Evolutionary conservation across 1,284 basidiomycete genomes (phyloP).

Genomic region (Ustilago crameri): DNA sequence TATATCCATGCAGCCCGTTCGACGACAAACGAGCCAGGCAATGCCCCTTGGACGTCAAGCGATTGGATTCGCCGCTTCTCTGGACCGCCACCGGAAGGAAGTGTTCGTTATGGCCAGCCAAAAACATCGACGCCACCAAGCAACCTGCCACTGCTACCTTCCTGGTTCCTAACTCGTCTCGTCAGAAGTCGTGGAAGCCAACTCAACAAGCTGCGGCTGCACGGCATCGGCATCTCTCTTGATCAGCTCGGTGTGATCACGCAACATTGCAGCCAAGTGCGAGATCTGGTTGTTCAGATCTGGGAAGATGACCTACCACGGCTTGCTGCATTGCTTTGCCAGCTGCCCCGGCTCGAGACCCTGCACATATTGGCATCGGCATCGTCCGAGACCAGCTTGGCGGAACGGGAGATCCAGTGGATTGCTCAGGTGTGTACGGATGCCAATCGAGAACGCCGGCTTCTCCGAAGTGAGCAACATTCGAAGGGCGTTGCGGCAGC

Average conservation of each 20-base stretch:
- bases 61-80: constrained; percentile 40
- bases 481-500: not conserved
- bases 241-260: constrained; percentile 54
- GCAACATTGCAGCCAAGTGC: constrained; percentile 32
- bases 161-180: constrained; percentile 38
- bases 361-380: constrained; percentile 57
- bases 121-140: constrained; percentile 19
- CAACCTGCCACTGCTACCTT: constrained; percentile 39
- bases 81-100: constrained; percentile 39
- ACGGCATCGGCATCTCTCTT: constrained; percentile 57
- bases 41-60: constrained; percentile 8
- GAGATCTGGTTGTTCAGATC: constrained; percentile 62
- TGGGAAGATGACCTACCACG: constrained; percentile 57
- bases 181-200: constrained; percentile 30
- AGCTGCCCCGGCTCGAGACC: constrained; percentile 39
- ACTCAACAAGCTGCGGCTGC: constrained; percentile 52
- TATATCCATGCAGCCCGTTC: constrained; percentile 13
- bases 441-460: constrained; percentile 36
- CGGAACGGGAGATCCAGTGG: constrained; percentile 38
- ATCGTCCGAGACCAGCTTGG: constrained; percentile 41
- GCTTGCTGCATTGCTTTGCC: constrained; percentile 33
- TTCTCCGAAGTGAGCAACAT: constrained; percentile 13
- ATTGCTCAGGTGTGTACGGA: constrained; percentile 45
- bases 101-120: constrained; percentile 34
- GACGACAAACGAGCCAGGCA: not conserved